A percentile compares a stretch with the other conserved stretches of the same genome.
Conservation (phyloP, 805 yeast species). For the Wickerhamiella brachini region DNA sequence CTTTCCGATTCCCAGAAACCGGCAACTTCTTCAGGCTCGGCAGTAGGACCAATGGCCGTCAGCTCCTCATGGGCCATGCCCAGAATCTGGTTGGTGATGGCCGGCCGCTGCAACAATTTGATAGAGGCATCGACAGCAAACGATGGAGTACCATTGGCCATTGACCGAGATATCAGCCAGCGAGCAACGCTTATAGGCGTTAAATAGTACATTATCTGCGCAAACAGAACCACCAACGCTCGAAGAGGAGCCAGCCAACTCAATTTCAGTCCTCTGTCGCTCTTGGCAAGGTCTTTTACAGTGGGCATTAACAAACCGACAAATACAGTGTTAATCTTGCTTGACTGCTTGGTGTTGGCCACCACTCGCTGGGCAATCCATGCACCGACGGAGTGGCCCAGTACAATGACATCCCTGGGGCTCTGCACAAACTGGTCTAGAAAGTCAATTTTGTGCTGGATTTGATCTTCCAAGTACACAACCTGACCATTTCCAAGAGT, state of each 20-base stretch:
- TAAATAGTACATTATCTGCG: slow-evolving; percentile 13
- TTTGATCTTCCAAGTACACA: slow-evolving; percentile 38
- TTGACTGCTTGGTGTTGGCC: slow-evolving; percentile 15
- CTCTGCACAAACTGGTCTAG: slow-evolving; percentile 25
- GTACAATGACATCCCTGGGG: slow-evolving; percentile 30
- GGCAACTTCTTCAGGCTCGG: slow-evolving; percentile 21
- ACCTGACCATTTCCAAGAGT: slow-evolving; percentile 11
- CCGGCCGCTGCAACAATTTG: slow-evolving; percentile 29
- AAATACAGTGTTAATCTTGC: slow-evolving; percentile 26
- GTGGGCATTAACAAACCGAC: slow-evolving; percentile 63
- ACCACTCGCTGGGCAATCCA: slow-evolving; percentile 46
- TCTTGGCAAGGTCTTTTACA: slow-evolving; percentile 41
- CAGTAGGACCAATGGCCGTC: slow-evolving; percentile 34
- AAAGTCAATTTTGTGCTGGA: slow-evolving; percentile 43
- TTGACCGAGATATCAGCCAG: not conserved
- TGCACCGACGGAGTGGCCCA: slow-evolving; percentile 65
- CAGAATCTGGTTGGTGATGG: slow-evolving; percentile 40
- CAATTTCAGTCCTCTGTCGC: slow-evolving; percentile 29
- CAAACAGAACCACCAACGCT: not conserved
- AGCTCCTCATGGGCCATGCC: slow-evolving; percentile 49
- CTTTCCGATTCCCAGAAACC: slow-evolving; percentile 35
- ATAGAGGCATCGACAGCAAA: slow-evolving; percentile 4
- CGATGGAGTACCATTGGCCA: not conserved
- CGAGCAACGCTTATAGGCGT: not conserved
- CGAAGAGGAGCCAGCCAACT: slow-evolving; percentile 15